phyloP scores from a whole-genome alignment of 2,329 filamentous ascomycete species.

The Cadophora sp. region DNA sequence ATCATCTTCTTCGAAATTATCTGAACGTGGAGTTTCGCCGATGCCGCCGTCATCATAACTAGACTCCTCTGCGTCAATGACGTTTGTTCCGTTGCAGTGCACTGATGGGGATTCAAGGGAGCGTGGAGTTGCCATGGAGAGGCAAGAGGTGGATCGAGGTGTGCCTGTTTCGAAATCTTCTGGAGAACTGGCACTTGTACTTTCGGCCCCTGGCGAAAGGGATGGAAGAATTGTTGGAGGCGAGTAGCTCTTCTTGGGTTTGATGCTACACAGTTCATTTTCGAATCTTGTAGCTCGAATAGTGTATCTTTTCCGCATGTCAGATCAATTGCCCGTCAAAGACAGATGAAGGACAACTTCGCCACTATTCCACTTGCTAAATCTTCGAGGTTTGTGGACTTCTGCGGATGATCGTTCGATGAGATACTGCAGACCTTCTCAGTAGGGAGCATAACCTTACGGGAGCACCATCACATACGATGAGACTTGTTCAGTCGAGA shows the following conservation, averaged over 20 bases:
- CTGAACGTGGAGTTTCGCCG: too few relatives aligned
- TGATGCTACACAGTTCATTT: background rate
- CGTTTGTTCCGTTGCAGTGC: background rate
- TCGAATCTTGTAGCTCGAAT: background rate
- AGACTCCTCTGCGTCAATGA: background rate
- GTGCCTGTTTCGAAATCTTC: background rate
- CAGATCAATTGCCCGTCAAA: background rate
- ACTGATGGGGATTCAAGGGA: background rate
- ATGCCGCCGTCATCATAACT: too few relatives aligned
- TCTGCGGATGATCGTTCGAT: background rate
- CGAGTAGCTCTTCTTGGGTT: background rate
- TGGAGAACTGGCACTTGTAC: background rate
- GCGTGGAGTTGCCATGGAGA: background rate
- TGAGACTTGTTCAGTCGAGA: background rate
- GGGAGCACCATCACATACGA: background rate
- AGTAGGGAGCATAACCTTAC: background rate
- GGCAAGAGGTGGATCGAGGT: background rate
- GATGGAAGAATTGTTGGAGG: background rate
- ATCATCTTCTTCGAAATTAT: background rate
- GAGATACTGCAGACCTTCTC: background rate
- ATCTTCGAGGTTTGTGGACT: background rate
- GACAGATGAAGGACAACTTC: too few relatives aligned
- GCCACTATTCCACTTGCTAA: background rate
- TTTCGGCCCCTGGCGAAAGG: background rate
- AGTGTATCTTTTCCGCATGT: too few relatives aligned